Conservation (phyloP, 2,329 filamentous ascomycete species). For the Xylogone sp. region DNA sequence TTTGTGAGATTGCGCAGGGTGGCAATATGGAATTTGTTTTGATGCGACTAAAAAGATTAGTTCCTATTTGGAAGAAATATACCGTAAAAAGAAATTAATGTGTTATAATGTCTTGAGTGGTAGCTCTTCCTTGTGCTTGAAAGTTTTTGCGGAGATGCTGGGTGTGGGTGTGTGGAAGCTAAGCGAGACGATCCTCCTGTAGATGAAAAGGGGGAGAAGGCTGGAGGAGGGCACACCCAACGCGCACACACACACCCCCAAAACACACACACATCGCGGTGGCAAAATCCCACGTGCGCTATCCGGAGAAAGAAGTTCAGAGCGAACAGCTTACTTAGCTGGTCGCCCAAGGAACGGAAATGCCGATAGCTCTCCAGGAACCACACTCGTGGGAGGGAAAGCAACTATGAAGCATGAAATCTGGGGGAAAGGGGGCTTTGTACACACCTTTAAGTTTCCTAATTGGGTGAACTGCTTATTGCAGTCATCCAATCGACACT, state of each 20-base stretch:
- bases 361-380: neutral
- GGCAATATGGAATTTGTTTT: constrained; percentile 87
- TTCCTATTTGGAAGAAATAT: neutral
- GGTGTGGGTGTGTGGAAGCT: neutral
- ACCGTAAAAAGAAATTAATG: neutral
- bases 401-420: constrained; percentile 1
- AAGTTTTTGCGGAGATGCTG: neutral
- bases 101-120: neutral
- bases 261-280: no score
- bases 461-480: constrained; percentile 85
- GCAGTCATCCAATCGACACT: constrained; percentile 79
- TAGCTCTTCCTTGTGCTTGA: neutral
- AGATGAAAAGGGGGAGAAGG: neutral
- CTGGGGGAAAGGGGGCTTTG: neutral
- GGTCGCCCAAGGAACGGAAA: neutral
- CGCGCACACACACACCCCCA: no score
- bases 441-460: constrained; percentile 79
- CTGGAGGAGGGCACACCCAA: neutral
- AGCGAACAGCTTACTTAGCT: neutral
- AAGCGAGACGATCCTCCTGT: constrained; percentile 2
- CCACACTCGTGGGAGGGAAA: neutral
- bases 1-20: constrained; percentile 66
- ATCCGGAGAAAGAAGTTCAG: neutral
- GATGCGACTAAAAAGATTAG: constrained; percentile 62
- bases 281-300: constrained; percentile 1